Evolutionary conservation across 768 basidiomycete species (phyloP).

Genomic region (Mycena maculata): DNA sequence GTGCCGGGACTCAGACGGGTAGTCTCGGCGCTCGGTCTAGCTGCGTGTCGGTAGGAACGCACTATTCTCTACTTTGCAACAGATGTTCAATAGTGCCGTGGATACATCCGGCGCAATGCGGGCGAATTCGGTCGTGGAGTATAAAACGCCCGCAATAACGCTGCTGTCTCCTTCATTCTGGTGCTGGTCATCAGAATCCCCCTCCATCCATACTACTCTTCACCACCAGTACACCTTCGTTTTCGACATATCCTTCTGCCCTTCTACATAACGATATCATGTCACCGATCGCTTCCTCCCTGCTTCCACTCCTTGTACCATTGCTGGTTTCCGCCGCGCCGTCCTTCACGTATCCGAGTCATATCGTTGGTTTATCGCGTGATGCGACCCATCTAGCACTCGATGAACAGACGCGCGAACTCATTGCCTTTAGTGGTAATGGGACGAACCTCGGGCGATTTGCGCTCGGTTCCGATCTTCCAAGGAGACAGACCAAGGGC

Average conservation of each 20-base stretch:
- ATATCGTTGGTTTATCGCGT: not conserved
- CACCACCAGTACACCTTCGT: not conserved
- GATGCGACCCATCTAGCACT: conserved; percentile 4
- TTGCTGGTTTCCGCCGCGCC: not conserved
- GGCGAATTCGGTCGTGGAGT: no score
- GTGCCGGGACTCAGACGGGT: no score
- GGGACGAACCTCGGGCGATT: conserved; percentile 4
- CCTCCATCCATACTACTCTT: no score
- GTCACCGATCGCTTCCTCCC: conserved; percentile 1
- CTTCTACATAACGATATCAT: no score
- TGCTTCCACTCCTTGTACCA: not conserved
- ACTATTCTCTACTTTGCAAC: no score
- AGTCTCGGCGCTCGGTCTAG: no score
- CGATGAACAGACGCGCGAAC: conserved; percentile 4
- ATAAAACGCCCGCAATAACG: no score
- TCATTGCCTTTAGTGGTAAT: not conserved
- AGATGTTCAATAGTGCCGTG: no score
- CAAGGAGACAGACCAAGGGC: not conserved
- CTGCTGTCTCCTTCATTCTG: not conserved
- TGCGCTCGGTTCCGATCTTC: no score
- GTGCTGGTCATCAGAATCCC: not conserved
- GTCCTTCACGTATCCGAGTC: not conserved
- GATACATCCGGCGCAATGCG: no score
- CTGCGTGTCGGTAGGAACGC: no score
- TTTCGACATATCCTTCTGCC: no score